Evolutionary conservation across 2,329 filamentous ascomycete species (phyloP).

Genomic region (Cercospora berteroae): DNA sequence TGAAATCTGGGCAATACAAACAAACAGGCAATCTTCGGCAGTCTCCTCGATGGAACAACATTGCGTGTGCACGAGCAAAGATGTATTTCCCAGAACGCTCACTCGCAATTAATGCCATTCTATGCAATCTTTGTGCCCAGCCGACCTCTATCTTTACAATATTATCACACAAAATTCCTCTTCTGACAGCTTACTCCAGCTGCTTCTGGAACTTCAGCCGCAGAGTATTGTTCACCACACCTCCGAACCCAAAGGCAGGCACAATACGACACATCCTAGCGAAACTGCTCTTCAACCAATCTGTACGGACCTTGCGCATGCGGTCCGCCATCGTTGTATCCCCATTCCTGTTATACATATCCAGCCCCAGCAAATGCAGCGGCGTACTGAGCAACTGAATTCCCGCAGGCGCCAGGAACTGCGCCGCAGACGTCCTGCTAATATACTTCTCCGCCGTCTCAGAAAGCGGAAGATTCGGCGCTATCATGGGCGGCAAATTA

Average conservation of each 20-base stretch:
- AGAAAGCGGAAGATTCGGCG: constrained; percentile 58
- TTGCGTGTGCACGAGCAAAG: background rate
- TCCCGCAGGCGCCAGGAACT: constrained; percentile 75
- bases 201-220: constrained; percentile 65
- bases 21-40: background rate
- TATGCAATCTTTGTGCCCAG: background rate
- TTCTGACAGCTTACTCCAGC: constrained; percentile 44
- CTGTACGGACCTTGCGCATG: constrained; percentile 64
- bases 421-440: constrained; percentile 56
- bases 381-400: constrained; percentile 80
- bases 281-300: constrained; percentile 71
- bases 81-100: background rate
- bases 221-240: constrained; percentile 77
- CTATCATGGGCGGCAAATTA: constrained; percentile 79
- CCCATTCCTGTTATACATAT: constrained; percentile 73
- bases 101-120: background rate
- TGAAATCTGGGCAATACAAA: background rate
- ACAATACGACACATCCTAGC: constrained; percentile 82
- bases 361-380: constrained; percentile 78
- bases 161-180: background rate
- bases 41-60: background rate
- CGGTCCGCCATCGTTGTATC: constrained; percentile 57
- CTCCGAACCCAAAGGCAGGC: constrained; percentile 84
- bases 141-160: constrained; percentile 1
- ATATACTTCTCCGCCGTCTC: constrained; percentile 54